phyloP scores from a whole-genome alignment of 108 stramenopile species.

The Cyclotella baltica region DNA sequence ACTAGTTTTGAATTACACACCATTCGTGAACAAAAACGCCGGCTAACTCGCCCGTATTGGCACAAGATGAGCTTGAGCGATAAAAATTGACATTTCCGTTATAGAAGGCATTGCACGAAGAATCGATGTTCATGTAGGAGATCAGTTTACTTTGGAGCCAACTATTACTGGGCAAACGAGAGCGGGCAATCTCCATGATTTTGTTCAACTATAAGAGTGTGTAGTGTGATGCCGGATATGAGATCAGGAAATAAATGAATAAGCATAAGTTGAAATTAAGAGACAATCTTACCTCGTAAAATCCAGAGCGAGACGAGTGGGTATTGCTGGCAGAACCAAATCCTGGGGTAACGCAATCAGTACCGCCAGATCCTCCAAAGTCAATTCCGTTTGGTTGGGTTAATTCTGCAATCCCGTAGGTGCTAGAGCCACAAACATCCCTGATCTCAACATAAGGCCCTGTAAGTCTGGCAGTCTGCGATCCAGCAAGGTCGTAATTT shows the following conservation, averaged over 20 bases:
- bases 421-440: conserved; percentile 16
- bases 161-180: conserved; percentile 16
- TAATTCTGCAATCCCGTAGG: background rate
- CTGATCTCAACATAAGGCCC: conserved; percentile 23
- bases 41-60: conserved; percentile 25
- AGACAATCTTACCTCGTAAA: conserved; percentile 24
- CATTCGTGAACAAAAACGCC: conserved; percentile 32
- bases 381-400: conserved; percentile 15
- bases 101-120: conserved; percentile 38
- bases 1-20: no score
- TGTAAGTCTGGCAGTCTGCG: conserved; percentile 8
- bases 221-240: background rate
- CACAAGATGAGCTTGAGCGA: conserved; percentile 16
- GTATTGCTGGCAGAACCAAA: conserved; percentile 11
- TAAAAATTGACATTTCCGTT: conserved; percentile 50
- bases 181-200: conserved; percentile 27
- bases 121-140: conserved; percentile 34
- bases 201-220: conserved; percentile 4
- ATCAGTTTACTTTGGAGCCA: conserved; percentile 26
- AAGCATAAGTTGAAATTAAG: background rate
- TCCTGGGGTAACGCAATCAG: conserved; percentile 12
- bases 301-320: conserved; percentile 18
- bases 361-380: conserved; percentile 8
- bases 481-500: background rate
- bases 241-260: background rate